phyloP scores from a whole-genome alignment of 305 asterid species.

The Vinca major region DNA sequence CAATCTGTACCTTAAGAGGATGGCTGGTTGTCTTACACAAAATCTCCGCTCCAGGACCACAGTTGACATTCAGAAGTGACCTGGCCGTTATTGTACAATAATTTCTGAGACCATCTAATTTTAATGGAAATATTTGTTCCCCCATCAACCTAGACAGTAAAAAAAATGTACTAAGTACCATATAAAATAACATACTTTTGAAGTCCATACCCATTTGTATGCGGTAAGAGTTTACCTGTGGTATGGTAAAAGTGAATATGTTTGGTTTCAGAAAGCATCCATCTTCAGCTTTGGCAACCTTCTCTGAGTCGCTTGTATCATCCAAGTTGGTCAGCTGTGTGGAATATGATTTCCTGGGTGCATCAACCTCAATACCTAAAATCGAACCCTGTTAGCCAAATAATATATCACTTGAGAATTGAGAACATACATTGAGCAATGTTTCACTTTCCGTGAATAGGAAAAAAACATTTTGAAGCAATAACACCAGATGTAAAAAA shows the following conservation, averaged over 20 bases:
- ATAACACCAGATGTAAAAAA: neutral
- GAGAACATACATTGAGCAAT: slow-evolving; percentile 30
- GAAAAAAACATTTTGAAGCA: neutral
- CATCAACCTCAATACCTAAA: slow-evolving; percentile 95
- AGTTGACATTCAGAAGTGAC: slow-evolving; percentile 52
- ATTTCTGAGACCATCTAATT: slow-evolving; percentile 85
- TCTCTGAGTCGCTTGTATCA: slow-evolving; percentile 28
- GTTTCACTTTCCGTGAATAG: slow-evolving; percentile 17
- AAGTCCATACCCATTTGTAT: slow-evolving; percentile 10
- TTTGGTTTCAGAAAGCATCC: slow-evolving; percentile 60
- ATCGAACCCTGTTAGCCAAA: slow-evolving; percentile 99
- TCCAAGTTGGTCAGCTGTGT: slow-evolving; percentile 43
- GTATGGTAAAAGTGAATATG: slow-evolving; percentile 61
- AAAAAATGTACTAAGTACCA: neutral
- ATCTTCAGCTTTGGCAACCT: slow-evolving; percentile 37
- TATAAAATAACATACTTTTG: neutral
- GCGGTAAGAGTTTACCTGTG: slow-evolving; percentile 41
- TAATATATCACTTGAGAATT: slow-evolving; percentile 58
- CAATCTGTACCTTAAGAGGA: slow-evolving; percentile 63
- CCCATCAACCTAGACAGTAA: slow-evolving; percentile 60
- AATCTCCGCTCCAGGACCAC: slow-evolving; percentile 66
- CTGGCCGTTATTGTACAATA: slow-evolving; percentile 48
- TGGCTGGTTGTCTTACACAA: slow-evolving; percentile 57
- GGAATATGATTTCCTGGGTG: slow-evolving; percentile 51
- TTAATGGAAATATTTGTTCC: slow-evolving; percentile 66